These are phyloP conservation scores for Aspergillus intermedius DNA, from an alignment of 2,329 filamentous ascomycete genomes.

Conservation along the genomic window DNA sequence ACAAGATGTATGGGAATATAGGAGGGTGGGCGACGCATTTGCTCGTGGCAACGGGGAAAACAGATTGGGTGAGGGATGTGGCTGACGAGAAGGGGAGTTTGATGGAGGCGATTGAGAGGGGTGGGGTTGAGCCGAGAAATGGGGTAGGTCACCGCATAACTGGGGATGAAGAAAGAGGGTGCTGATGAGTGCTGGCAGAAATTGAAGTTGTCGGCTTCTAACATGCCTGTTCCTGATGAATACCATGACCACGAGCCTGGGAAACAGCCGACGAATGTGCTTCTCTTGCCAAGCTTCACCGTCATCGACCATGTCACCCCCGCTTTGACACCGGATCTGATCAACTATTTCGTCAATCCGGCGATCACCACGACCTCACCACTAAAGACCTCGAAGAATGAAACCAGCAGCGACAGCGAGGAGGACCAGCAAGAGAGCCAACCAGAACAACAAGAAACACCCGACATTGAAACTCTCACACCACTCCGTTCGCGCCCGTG, in stretches of 20 bases:
- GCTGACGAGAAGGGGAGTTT: conserved; percentile 42
- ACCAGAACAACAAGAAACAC: conserved; percentile 14
- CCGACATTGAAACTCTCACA: conserved; percentile 16
- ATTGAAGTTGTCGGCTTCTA: conserved; percentile 85
- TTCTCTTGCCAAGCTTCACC: conserved; percentile 79
- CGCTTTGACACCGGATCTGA: conserved; percentile 62
- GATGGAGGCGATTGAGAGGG: conserved; percentile 42
- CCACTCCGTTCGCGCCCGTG: conserved; percentile 57
- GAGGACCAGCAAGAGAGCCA: conserved; percentile 1
- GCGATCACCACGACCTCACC: conserved; percentile 68
- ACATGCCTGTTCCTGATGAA: conserved; percentile 71
- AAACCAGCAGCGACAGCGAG: neutral
- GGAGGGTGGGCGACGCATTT: conserved; percentile 31
- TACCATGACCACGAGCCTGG: conserved; percentile 53
- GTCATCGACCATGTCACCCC: conserved; percentile 80
- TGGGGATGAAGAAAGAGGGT: neutral
- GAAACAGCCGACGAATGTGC: conserved; percentile 64
- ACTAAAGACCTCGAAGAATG: conserved; percentile 39
- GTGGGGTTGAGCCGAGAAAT: conserved; percentile 55
- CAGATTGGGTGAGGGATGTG: conserved; percentile 32
- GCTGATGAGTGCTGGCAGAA: conserved; percentile 50
- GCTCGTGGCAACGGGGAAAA: conserved; percentile 31
- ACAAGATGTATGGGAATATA: conserved; percentile 52
- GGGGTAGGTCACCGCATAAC: conserved; percentile 45
- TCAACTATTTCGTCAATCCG: conserved; percentile 62